Percentiles rank a stretch among this genome's conserved stretches.
Evolutionary conservation across 352 stramenopile species (phyloP).

Genomic region (Phytophthora capsici): DNA sequence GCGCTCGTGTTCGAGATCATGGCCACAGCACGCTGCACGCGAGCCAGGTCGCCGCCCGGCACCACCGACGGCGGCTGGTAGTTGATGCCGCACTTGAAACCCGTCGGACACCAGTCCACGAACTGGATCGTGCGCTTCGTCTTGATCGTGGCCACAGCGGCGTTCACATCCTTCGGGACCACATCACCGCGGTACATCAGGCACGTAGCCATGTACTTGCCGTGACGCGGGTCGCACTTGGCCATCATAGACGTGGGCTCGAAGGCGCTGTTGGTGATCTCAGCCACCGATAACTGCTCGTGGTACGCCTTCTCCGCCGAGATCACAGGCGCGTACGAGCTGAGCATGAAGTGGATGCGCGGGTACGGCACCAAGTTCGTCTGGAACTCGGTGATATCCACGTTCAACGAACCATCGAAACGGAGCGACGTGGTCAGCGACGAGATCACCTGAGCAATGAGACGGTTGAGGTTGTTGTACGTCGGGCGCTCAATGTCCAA

Average conservation of each 20-base stretch:
- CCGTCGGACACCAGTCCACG: slow-evolving; percentile 99
- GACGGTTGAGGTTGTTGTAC: slow-evolving; percentile 94
- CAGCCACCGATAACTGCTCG: slow-evolving; percentile 14
- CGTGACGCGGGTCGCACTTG: slow-evolving; percentile 97
- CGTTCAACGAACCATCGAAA: slow-evolving; percentile 76
- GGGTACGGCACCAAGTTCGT: no score
- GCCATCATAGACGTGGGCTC: slow-evolving; percentile 97
- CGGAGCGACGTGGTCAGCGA: slow-evolving; percentile 92
- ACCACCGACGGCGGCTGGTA: slow-evolving; percentile 92
- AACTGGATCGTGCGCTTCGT: slow-evolving; percentile 99
- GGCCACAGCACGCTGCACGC: slow-evolving; percentile 97
- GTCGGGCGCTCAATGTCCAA: not conserved
- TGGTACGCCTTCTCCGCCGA: slow-evolving; percentile 37
- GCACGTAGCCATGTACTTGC: slow-evolving; percentile 99
- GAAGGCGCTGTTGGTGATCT: slow-evolving; percentile 97
- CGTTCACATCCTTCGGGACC: slow-evolving; percentile 96
- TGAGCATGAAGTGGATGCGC: no score
- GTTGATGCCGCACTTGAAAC: slow-evolving; percentile 96
- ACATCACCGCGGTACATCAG: slow-evolving; percentile 98
- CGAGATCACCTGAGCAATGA: slow-evolving; percentile 97
- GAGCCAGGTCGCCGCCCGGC: slow-evolving; percentile 95
- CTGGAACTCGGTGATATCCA: slow-evolving; percentile 96
- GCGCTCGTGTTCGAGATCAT: slow-evolving; percentile 99
- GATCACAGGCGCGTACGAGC: no score
- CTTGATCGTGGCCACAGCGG: slow-evolving; percentile 98